Evolutionary conservation across 352 stramenopile genomes (phyloP).

Genomic region (Thraustochytrium sp.): DNA sequence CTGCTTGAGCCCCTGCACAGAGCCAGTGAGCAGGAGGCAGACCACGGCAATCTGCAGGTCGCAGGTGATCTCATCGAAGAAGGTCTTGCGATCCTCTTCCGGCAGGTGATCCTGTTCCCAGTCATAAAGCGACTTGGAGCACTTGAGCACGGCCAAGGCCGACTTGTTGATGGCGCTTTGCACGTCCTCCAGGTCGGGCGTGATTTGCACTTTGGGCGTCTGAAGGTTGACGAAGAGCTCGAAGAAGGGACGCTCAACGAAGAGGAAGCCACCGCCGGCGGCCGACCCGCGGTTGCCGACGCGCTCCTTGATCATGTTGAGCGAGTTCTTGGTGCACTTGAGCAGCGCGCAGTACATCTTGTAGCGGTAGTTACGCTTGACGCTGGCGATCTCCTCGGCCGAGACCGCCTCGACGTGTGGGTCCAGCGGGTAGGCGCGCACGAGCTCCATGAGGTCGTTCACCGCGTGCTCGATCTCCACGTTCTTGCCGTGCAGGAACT

Average conservation of each 20-base stretch:
- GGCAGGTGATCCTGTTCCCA: slow-evolving; percentile 70
- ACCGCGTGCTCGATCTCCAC: slow-evolving; percentile 96
- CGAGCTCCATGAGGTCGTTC: slow-evolving; percentile 92
- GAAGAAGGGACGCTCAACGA: slow-evolving; percentile 91
- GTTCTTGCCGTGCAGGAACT: slow-evolving; percentile 92
- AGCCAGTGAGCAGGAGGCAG: slow-evolving; percentile 90
- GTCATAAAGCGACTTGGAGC: slow-evolving; percentile 90
- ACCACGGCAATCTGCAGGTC: slow-evolving; percentile 98
- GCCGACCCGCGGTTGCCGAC: slow-evolving; percentile 79
- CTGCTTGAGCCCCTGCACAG: slow-evolving; percentile 91
- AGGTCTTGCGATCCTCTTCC: slow-evolving; percentile 65
- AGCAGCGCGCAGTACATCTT: slow-evolving; percentile 97
- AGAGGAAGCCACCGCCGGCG: slow-evolving; percentile 65
- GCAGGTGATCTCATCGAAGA: slow-evolving; percentile 96
- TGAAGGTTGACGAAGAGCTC: slow-evolving; percentile 94
- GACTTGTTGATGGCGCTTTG: slow-evolving; percentile 95
- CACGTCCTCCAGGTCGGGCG: slow-evolving; percentile 92
- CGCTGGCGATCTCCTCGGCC: slow-evolving; percentile 85
- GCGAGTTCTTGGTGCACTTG: slow-evolving; percentile 94
- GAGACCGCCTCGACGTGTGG: slow-evolving; percentile 86
- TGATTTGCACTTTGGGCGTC: slow-evolving; percentile 81
- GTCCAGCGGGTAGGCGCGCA: slow-evolving; percentile 87
- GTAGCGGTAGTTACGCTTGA: slow-evolving; percentile 98
- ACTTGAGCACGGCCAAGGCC: slow-evolving; percentile 89
- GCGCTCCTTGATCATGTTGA: slow-evolving; percentile 96